Base-by-base conservation (phyloP, 805 yeast genomes). In the Ogataea chonburiensis region DNA sequence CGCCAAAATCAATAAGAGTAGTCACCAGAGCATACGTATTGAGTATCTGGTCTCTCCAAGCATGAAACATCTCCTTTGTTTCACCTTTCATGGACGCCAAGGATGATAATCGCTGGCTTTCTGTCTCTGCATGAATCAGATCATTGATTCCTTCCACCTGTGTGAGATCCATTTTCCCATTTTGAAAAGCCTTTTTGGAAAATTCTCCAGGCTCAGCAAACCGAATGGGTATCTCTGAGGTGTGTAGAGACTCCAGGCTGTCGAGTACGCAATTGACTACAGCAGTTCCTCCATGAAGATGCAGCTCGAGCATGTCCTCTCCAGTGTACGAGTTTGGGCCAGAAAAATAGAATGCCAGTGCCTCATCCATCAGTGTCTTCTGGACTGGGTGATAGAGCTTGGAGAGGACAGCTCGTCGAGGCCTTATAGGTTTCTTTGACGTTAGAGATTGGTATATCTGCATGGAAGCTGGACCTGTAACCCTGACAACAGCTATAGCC, bases 121-220 rank as follows among this genome's bases (percentile, higher is more conserved):
- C 98, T 0, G 98, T 93, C 53, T 93, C 97, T 0, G 98, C 95
- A 49, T 89, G 89, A 25, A 93, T 86, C 55, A 89, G 63, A 30
- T 85, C 95, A 35, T 88, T 70, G 7, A 93, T 79, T 0, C 97
- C 96, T 60, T 93, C 98, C 7, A 86, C 75, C 53, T 89, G 87
- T 0, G 97, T 86, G 41, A 93, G 66, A 57, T 93, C 98, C 50
- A 86, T 70, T 32, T 82, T 68, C 0, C 89, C 85, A 57, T 89
- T 91, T 37, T 81, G 72, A 53, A 89, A 93, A 0, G 96, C 97
- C 23, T 95, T 70, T 49, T 68, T 70, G 0, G 96, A 83, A 53
- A 93, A 93, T 60, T 93, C 98, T 7, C 98, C 98, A 6, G 87
- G 80, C 52, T 84, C 91, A 0, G 98, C 98, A 55, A 82, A 79